Evolutionary conservation across 2,329 filamentous ascomycete genomes (phyloP).

Genomic region (Penicillium sp.): DNA sequence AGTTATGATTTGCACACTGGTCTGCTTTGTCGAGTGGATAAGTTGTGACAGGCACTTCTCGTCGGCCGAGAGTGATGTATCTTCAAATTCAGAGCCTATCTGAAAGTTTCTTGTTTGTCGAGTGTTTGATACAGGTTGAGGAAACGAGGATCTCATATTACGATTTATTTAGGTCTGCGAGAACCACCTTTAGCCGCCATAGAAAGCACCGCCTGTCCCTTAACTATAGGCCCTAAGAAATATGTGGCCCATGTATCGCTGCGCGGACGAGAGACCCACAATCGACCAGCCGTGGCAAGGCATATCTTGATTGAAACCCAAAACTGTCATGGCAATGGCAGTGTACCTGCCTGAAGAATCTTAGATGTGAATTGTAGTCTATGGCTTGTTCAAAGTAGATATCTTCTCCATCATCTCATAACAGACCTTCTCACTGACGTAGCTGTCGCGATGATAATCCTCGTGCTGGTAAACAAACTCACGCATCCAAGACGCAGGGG

Average conservation of each 20-base stretch:
- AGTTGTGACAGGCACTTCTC: not conserved
- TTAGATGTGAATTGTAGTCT: not conserved
- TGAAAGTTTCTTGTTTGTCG: not conserved
- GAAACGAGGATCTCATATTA: too few relatives aligned
- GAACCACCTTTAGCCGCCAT: too few relatives aligned
- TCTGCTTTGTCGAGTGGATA: conserved; percentile 11
- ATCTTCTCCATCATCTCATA: not conserved
- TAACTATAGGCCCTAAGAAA: too few relatives aligned
- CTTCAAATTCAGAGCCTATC: not conserved
- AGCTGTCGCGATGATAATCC: not conserved
- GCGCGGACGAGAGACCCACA: too few relatives aligned
- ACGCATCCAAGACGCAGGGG: not conserved
- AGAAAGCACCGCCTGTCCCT: too few relatives aligned
- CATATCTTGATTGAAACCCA: too few relatives aligned
- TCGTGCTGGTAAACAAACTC: not conserved
- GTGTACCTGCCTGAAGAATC: too few relatives aligned
- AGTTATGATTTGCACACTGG: conserved; percentile 22
- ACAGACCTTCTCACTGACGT: not conserved
- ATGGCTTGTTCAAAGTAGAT: not conserved
- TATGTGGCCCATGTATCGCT: too few relatives aligned
- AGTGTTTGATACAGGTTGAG: not conserved
- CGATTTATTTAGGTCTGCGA: too few relatives aligned
- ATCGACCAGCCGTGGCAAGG: too few relatives aligned
- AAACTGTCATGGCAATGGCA: too few relatives aligned
- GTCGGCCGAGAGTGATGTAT: not conserved